Conservation (phyloP, 164 flowering plant species). For the Chloranthus sessilifolius region DNA sequence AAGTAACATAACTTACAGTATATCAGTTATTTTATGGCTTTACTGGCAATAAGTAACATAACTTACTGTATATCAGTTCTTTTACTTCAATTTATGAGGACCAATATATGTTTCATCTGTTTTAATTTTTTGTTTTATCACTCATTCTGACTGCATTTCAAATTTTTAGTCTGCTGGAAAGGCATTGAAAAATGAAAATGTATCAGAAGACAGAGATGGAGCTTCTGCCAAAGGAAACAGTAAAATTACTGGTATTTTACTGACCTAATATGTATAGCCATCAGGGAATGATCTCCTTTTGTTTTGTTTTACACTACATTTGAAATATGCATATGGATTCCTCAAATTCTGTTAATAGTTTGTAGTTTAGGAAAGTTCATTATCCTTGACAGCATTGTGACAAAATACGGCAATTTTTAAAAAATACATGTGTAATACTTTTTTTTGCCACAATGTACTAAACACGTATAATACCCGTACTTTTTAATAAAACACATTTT, state of each 20-base stretch:
- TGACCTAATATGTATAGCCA: too few relatives aligned
- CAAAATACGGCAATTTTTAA: too few relatives aligned
- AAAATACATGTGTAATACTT: too few relatives aligned
- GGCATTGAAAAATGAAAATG: slow-evolving; percentile 32
- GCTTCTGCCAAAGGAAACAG: slow-evolving; percentile 20
- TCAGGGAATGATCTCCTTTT: too few relatives aligned
- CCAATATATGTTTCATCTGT: background rate
- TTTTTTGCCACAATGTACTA: too few relatives aligned
- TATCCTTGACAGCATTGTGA: too few relatives aligned
- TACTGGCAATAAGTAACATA: slow-evolving; percentile 70
- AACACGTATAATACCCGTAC: too few relatives aligned
- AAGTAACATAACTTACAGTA: slow-evolving; percentile 27
- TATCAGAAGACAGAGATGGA: slow-evolving; percentile 23
- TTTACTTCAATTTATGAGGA: slow-evolving; percentile 9
- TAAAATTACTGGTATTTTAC: slow-evolving; percentile 38
- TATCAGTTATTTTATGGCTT: slow-evolving; percentile 43
- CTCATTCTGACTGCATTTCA: slow-evolving; percentile 4
- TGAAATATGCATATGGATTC: too few relatives aligned
- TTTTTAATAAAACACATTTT: too few relatives aligned
- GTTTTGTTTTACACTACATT: too few relatives aligned
- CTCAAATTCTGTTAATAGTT: too few relatives aligned
- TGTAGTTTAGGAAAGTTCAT: too few relatives aligned
- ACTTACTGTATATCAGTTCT: background rate
- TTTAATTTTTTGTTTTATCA: background rate
- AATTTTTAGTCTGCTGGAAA: slow-evolving; percentile 74